Percentiles rank a stretch among this genome's conserved stretches.
phyloP scores from a whole-genome alignment of 1,284 basidiomycete species.

The Phylloboletellus chloephorus region DNA sequence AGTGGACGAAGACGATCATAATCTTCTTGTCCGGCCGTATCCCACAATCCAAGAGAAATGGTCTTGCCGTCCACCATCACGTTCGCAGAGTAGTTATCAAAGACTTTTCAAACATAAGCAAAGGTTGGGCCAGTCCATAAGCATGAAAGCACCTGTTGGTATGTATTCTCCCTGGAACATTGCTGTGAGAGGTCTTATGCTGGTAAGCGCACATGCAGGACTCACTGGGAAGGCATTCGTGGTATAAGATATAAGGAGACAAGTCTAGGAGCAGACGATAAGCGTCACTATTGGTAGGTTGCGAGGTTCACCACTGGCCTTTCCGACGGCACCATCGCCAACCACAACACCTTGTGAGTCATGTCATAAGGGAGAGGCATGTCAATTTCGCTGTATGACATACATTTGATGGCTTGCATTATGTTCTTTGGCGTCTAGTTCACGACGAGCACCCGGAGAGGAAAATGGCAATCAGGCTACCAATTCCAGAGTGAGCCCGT shows the following conservation, averaged over 20 bases:
- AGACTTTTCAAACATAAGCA: slow-evolving; percentile 48
- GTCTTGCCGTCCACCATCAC: slow-evolving; percentile 99
- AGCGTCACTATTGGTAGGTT: slow-evolving; percentile 9
- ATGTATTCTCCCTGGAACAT: slow-evolving; percentile 85
- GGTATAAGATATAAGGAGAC: slow-evolving; percentile 95
- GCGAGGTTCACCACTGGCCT: slow-evolving; percentile 53
- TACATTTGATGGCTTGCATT: slow-evolving; percentile 73
- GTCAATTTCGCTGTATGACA: slow-evolving; percentile 18
- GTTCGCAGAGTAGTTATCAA: slow-evolving; percentile 94
- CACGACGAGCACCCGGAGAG: slow-evolving; percentile 11
- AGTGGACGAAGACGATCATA: slow-evolving; percentile 97
- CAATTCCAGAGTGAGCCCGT: slow-evolving; percentile 12
- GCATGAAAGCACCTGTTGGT: slow-evolving; percentile 69
- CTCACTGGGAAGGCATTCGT: slow-evolving; percentile 92
- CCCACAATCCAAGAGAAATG: slow-evolving; percentile 95
- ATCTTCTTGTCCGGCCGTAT: slow-evolving; percentile 99
- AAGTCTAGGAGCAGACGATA: slow-evolving; percentile 58
- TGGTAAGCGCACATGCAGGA: slow-evolving; percentile 15
- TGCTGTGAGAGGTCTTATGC: slow-evolving; percentile 17
- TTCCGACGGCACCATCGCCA: slow-evolving; percentile 99
- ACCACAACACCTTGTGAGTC: slow-evolving; percentile 83
- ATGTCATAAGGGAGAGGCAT: slow-evolving; percentile 27
- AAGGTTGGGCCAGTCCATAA: slow-evolving; percentile 4
- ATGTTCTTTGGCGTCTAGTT: slow-evolving; percentile 26
- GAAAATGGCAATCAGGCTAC: slow-evolving; percentile 16